Evolutionary conservation across 139 green algal genomes (phyloP), one percentile per base, ranked within the genome.

Genomic region (Zygnema cylindricum): DNA sequence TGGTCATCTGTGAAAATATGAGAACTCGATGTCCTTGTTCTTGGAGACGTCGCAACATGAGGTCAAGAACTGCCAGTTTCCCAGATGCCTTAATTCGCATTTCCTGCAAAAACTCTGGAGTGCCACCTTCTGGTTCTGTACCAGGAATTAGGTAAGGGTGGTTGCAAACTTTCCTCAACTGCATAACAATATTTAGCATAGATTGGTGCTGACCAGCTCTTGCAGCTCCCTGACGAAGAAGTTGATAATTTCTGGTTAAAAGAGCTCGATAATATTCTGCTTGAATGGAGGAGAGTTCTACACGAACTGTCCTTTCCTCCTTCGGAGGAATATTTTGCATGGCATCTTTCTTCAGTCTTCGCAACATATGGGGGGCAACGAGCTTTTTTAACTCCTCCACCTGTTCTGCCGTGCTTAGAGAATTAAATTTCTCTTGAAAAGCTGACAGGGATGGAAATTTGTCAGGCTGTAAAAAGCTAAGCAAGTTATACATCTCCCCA

Each of bases 121-220:
- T 84, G 22, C 81, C 57, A 0, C 85, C 85, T 1, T 41, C 11
- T 16, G 85, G 85, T 25, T 90, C 85, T 0, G 85, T 90, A 38
- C 82, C 92, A 1, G 90, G 69, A 76, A 94, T 93, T 1, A 94
- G 77, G 77, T 94, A 94, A 54, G 92, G 92, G 86, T 94, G 92
- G 91, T 98, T 98, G 95, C 96, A 98, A 57, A 92, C 94, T 92
- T 98, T 98, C 76, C 97, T 96, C n/a, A 98, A 95, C 89, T 98
- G 95, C n/a, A 93, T 95, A 85, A 98, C 95, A 91, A 98, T 97
- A 92, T 98, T 98, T 55, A 98, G 93, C 91, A 98, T 92, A 2
- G 89, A 95, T 42, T 96, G 92, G 33, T 96, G 91, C 0, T 55
- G 38, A 38, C 85, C 78, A 63, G 49, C 77, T 76, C n/a, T 90